Conservation (phyloP, 768 basidiomycete species). For the Auricularia auricula-judae region DNA sequence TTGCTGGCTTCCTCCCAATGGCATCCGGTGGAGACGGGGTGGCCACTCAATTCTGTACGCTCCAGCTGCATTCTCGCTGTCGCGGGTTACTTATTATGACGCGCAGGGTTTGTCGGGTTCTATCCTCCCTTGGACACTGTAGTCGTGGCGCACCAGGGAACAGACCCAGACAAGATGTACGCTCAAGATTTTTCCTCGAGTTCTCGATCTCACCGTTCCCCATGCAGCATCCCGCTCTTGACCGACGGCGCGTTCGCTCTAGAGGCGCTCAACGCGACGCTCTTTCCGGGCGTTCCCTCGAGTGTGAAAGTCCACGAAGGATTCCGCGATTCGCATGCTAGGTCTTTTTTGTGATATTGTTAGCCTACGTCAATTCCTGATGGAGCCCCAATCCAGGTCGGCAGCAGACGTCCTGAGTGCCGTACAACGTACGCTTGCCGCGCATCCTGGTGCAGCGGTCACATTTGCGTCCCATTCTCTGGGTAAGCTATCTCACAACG, state of each 20-base stretch:
- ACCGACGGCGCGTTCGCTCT: conserved; percentile 33
- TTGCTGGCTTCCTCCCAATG: conserved; percentile 33
- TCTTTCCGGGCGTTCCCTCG: conserved; percentile 40
- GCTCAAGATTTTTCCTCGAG: background rate
- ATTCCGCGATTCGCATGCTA: conserved; percentile 19
- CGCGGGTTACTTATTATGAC: background rate
- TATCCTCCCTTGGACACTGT: conserved; percentile 27
- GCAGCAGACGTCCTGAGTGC: conserved; percentile 19
- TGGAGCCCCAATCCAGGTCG: too few relatives aligned
- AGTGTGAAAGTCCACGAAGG: conserved; percentile 35
- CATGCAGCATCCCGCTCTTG: conserved; percentile 23
- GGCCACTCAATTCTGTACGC: conserved; percentile 31
- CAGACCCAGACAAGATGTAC: conserved; percentile 21
- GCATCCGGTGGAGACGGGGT: conserved; percentile 38
- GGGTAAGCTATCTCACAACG: conserved; percentile 1
- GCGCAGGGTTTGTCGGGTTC: conserved; percentile 42
- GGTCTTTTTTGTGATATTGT: too few relatives aligned
- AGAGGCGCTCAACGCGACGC: conserved; percentile 21
- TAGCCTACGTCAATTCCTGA: too few relatives aligned
- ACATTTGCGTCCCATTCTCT: conserved; percentile 29
- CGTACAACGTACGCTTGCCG: conserved; percentile 15
- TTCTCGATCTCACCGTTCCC: background rate
- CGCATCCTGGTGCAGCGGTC: conserved; percentile 14
- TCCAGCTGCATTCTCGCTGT: background rate
- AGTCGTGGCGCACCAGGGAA: conserved; percentile 29